These are phyloP conservation scores for Oryza meyeriana DNA, from an alignment of 176 grass and related monocot species.

Conservation along the genomic window DNA sequence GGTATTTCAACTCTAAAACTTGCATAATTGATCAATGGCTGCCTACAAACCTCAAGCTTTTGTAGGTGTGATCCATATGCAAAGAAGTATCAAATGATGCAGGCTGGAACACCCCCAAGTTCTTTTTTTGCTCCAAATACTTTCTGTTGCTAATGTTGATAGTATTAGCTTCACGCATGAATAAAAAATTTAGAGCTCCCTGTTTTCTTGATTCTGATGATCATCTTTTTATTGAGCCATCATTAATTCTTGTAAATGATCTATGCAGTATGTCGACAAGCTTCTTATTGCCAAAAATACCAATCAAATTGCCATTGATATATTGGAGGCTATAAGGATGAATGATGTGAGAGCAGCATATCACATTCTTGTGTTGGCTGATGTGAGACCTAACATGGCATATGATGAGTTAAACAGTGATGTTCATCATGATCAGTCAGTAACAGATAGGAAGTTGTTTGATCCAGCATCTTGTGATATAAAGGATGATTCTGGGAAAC, in stretches of 20 bases:
- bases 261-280: conserved; percentile 88
- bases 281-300: conserved; percentile 65
- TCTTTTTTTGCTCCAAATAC: not conserved
- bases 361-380: conserved; percentile 54
- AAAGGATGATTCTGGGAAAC: conserved; percentile 47
- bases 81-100: not conserved
- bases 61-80: not conserved
- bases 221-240: not conserved
- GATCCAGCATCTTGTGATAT: conserved; percentile 72
- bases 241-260: conserved; percentile 26
- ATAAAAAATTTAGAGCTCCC: not conserved
- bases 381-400: conserved; percentile 59
- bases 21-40: conserved; percentile 4
- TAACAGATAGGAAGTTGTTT: conserved; percentile 49
- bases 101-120: not conserved
- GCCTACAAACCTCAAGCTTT: not conserved
- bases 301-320: conserved; percentile 41
- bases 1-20: not conserved
- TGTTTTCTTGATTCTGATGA: conserved; percentile 13
- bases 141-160: not conserved
- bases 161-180: not conserved
- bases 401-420: conserved; percentile 61
- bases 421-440: conserved; percentile 41
- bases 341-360: conserved; percentile 71
- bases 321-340: conserved; percentile 78